phyloP scores from a whole-genome alignment of 352 stramenopile species.

The Pythium pyrilobum region DNA sequence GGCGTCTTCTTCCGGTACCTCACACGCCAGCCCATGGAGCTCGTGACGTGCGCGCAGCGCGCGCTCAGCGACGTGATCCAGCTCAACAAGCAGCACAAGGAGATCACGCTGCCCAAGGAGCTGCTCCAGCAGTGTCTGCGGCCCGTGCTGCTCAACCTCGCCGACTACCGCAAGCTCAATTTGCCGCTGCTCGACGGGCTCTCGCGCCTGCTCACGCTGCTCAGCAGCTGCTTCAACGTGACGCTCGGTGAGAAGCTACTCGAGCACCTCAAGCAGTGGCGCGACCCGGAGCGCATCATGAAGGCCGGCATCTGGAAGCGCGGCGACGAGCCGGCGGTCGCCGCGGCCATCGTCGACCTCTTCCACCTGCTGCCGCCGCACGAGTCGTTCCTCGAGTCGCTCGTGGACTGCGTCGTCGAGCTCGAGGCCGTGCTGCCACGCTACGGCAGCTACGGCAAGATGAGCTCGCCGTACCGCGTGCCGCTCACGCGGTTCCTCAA shows the following conservation, averaged over 20 bases:
- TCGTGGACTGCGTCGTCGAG: slow-evolving; percentile 94
- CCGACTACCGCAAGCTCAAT: slow-evolving; percentile 96
- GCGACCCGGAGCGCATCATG: slow-evolving; percentile 86
- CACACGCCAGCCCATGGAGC: slow-evolving; percentile 76
- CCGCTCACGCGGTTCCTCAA: slow-evolving; percentile 93
- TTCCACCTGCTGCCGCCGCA: slow-evolving; percentile 95
- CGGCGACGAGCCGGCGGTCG: slow-evolving; percentile 93
- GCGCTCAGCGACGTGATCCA: slow-evolving; percentile 78
- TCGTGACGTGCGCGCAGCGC: slow-evolving; percentile 78
- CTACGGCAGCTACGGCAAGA: slow-evolving; percentile 88
- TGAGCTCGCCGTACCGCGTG: slow-evolving; percentile 89
- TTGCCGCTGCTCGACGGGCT: slow-evolving; percentile 93
- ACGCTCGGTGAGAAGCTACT: slow-evolving; percentile 97
- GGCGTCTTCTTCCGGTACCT: slow-evolving; percentile 90
- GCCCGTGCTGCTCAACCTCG: slow-evolving; percentile 94
- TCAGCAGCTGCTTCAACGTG: slow-evolving; percentile 97
- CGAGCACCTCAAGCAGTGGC: slow-evolving; percentile 94
- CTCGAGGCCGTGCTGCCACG: slow-evolving; percentile 89
- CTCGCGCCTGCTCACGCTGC: slow-evolving; percentile 88
- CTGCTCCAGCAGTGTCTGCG: slow-evolving; percentile 94
- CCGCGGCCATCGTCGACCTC: slow-evolving; percentile 93
- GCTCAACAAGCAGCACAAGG: slow-evolving; percentile 84
- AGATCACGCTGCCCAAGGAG: slow-evolving; percentile 91
- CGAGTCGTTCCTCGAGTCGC: slow-evolving; percentile 92
- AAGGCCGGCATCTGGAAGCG: slow-evolving; percentile 91